phyloP scores from a whole-genome alignment of 2,329 filamentous ascomycete species.

The Aurifilum marmelostoma region DNA sequence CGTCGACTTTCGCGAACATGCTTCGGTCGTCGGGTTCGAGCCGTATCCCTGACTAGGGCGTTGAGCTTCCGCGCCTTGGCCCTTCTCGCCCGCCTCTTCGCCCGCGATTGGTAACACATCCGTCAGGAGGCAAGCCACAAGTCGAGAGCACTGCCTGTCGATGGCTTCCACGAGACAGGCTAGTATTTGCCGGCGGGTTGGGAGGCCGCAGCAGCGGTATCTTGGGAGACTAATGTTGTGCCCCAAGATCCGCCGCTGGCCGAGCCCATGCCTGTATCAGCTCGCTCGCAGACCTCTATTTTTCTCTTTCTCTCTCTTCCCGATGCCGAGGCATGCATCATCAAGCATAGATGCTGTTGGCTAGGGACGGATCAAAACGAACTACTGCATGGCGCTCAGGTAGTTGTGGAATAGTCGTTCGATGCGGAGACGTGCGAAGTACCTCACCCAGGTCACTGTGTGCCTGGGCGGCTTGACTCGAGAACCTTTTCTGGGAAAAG shows the following conservation, averaged over 20 bases:
- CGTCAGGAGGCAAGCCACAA: not conserved
- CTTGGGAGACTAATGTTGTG: slow-evolving; percentile 22
- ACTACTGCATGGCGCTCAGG: slow-evolving; percentile 15
- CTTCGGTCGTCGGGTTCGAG: not conserved
- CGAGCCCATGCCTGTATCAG: not conserved
- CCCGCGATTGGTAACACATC: not conserved
- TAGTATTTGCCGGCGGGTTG: slow-evolving; percentile 5
- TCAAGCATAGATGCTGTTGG: not conserved
- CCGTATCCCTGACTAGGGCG: not conserved
- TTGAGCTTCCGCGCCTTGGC: not conserved
- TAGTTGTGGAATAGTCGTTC: not conserved
- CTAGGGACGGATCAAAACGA: not conserved
- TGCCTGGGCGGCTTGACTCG: slow-evolving; percentile 1
- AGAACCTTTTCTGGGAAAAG: slow-evolving; percentile 4
- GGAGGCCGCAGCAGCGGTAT: not conserved
- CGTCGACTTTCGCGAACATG: not conserved
- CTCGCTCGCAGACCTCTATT: not conserved
- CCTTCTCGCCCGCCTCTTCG: not conserved
- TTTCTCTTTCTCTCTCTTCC: no score
- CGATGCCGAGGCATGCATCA: not conserved
- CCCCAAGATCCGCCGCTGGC: slow-evolving; percentile 15
- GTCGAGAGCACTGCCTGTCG: slow-evolving; percentile 7
- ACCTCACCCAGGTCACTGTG: not conserved
- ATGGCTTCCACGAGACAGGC: not conserved
- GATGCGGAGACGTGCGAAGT: not conserved